Conservation (phyloP, 108 stramenopile species). For the Schizochytrium sp. region DNA sequence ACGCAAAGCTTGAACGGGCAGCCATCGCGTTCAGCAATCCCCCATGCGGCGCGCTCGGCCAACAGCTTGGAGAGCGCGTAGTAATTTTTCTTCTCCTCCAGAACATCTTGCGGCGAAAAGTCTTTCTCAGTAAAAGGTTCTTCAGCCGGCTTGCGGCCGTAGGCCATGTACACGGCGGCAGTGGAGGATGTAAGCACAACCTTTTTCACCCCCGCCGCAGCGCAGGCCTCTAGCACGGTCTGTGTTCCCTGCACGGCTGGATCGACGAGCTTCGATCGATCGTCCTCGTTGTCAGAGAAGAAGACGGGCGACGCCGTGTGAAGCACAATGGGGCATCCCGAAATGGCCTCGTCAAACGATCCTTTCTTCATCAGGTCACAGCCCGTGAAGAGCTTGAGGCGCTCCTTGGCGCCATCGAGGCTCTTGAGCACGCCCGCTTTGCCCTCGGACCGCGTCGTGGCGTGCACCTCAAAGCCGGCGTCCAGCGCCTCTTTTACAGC, state of each 20-base stretch:
- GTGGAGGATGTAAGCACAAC: not conserved
- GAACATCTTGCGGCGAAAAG: not conserved
- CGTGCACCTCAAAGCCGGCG: too few species aligned
- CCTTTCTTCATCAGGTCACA: not conserved
- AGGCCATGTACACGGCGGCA: not conserved
- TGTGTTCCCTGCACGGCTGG: slow-evolving; percentile 37
- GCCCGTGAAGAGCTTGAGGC: slow-evolving; percentile 21
- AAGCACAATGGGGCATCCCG: slow-evolving; percentile 20
- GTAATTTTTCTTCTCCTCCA: not conserved
- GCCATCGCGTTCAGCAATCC: not conserved
- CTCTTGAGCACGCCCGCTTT: not conserved
- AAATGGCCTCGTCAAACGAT: slow-evolving; percentile 20
- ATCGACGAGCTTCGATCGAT: slow-evolving; percentile 21
- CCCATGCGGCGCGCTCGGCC: not conserved
- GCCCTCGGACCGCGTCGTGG: too few species aligned
- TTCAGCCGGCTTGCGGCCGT: not conserved
- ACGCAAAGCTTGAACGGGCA: not conserved
- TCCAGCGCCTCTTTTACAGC: too few species aligned
- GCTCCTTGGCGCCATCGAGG: slow-evolving; percentile 17
- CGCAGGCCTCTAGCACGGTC: slow-evolving; percentile 22
- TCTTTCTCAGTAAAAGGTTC: not conserved
- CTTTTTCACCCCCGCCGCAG: not conserved
- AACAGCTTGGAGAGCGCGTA: not conserved
- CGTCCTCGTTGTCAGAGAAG: not conserved
- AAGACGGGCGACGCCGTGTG: slow-evolving; percentile 34